Percentiles rank a stretch among this genome's conserved stretches.
These are phyloP conservation scores for Primulina tabacum DNA, from an alignment of 257 asterid genomes.

Conservation along the genomic window DNA sequence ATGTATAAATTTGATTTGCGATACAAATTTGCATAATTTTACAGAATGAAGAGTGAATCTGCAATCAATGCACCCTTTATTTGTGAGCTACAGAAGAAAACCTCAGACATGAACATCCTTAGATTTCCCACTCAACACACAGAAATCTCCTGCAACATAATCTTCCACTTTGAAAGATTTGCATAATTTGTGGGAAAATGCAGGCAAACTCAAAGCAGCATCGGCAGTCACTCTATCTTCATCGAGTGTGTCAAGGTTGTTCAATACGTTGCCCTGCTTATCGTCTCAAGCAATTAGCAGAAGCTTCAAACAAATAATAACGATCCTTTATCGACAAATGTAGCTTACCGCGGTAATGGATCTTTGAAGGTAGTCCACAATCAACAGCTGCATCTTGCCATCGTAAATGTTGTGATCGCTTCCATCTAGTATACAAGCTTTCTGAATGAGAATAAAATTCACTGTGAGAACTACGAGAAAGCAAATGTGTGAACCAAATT, in stretches of 20 bases:
- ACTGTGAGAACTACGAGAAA: not conserved
- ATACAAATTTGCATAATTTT: no score
- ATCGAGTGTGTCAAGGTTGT: conserved; percentile 33
- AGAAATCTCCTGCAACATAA: conserved; percentile 10
- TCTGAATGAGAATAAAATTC: conserved; percentile 35
- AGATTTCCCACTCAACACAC: not conserved
- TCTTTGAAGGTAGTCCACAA: conserved; percentile 69
- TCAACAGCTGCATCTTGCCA: conserved; percentile 46
- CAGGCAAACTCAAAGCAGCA: conserved; percentile 48
- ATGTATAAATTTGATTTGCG: no score
- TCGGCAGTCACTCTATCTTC: conserved; percentile 52
- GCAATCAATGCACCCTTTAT: not conserved
- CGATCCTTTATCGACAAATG: not conserved
- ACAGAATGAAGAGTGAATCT: not conserved
- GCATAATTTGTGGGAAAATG: conserved; percentile 38
- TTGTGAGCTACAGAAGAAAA: not conserved
- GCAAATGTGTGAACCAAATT: not conserved
- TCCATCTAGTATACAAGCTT: conserved; percentile 41
- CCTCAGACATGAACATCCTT: not conserved
- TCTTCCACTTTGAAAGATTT: conserved; percentile 26
- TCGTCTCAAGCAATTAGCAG: conserved; percentile 1
- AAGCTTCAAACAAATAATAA: not conserved
- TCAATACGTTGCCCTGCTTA: conserved; percentile 30
- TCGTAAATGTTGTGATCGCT: conserved; percentile 29
- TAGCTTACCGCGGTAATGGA: conserved; percentile 43